Percentiles rank a stretch among this genome's conserved stretches.
phyloP scores from a whole-genome alignment of 768 basidiomycete genomes.

The Boletus insuetus region DNA sequence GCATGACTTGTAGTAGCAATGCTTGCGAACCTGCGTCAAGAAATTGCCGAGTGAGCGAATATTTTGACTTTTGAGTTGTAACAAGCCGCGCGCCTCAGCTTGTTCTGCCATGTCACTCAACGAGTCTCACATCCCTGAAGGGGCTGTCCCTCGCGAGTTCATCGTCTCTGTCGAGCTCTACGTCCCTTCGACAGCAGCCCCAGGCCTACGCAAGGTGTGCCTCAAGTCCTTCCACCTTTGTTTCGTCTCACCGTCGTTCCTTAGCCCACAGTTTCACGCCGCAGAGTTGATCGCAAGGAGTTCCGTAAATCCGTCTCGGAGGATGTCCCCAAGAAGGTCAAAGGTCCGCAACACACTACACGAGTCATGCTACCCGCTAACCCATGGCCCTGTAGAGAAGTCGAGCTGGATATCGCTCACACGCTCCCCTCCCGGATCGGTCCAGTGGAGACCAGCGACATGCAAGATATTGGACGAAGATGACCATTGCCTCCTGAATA shows the following conservation, averaged over 20 bases:
- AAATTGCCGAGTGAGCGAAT: neutral
- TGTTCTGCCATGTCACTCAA: constrained; percentile 11
- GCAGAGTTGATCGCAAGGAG: constrained; percentile 54
- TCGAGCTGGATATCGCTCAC: constrained; percentile 66
- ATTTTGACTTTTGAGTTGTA: neutral
- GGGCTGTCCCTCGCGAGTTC: constrained; percentile 43
- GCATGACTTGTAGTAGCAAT: constrained; percentile 4
- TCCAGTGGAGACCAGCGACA: constrained; percentile 71
- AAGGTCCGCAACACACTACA: constrained; percentile 42
- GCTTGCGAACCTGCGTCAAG: neutral
- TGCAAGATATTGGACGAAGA: constrained; percentile 71
- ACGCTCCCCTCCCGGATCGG: constrained; percentile 46
- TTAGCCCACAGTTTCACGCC: constrained; percentile 48
- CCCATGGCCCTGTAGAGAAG: constrained; percentile 48
- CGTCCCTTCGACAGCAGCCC: constrained; percentile 49
- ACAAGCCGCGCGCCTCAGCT: neutral
- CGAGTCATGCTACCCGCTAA: neutral
- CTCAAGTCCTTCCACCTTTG: neutral
- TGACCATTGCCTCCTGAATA: constrained; percentile 62
- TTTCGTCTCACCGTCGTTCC: constrained; percentile 10
- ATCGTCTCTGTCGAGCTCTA: constrained; percentile 62
- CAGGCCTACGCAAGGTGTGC: constrained; percentile 56
- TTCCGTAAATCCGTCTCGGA: constrained; percentile 36
- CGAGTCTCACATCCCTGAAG: constrained; percentile 7
- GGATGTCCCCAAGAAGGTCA: constrained; percentile 51